Conservation (phyloP, 1,284 basidiomycete species). For the Grifola frondosa region DNA sequence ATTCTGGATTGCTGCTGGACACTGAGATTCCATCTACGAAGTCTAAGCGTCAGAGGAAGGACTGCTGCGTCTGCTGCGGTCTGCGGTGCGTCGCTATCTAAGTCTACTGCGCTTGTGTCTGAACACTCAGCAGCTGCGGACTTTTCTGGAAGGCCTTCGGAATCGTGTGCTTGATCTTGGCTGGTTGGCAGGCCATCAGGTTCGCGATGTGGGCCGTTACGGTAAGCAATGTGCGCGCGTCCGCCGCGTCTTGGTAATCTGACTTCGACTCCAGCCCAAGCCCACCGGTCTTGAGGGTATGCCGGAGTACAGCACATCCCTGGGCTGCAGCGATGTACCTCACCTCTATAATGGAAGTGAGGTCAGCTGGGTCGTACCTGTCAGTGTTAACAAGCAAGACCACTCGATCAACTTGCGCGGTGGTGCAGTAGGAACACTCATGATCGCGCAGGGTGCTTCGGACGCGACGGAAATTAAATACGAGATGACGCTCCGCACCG, state of each 20-base stretch:
- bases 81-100: conserved; percentile 39
- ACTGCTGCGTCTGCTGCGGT: conserved; percentile 56
- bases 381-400: conserved; percentile 36
- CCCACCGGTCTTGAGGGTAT: conserved; percentile 52
- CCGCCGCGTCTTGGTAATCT: not conserved
- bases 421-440: conserved; percentile 49
- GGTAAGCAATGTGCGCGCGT: conserved; percentile 31
- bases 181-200: conserved; percentile 44
- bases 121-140: conserved; percentile 44
- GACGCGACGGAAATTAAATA: conserved; percentile 46
- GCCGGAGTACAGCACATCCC: conserved; percentile 52
- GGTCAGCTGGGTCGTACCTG: conserved; percentile 38
- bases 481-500: conserved; percentile 46
- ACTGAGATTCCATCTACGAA: conserved; percentile 36
- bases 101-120: too few species aligned
- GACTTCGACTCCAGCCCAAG: conserved; percentile 35
- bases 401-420: conserved; percentile 50
- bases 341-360: conserved; percentile 44
- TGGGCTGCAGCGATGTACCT: conserved; percentile 46
- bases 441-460: conserved; percentile 42
- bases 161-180: conserved; percentile 42
- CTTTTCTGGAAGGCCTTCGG: conserved; percentile 58
- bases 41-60: conserved; percentile 33
- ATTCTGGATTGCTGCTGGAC: conserved; percentile 35
- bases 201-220: conserved; percentile 47